Evolutionary conservation across 164 flowering plant genomes (phyloP), one percentile per base, ranked within the genome.

Genomic region (Houttuynia cordata): DNA sequence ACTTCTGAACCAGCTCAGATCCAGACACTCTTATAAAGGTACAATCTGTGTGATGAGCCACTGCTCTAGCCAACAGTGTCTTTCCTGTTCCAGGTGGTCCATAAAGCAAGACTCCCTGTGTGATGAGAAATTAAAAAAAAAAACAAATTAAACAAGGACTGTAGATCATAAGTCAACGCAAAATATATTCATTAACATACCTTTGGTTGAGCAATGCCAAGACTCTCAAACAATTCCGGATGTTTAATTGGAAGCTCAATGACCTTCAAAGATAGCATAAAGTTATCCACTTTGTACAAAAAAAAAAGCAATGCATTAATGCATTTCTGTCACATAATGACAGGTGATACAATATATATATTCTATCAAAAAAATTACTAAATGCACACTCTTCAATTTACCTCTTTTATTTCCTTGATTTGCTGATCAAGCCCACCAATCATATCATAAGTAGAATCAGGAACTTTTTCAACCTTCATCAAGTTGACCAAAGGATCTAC

Each of bases 1-100:
- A 92, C 52, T 92, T 92, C 78, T 92, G 96, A 53, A 92, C 98
- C 25, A 92, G 67, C 67, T 92, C 98, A 60, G 93, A 85, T 39
- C 96, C 98, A 73, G 94, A 87, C 66, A 89, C 98, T 67, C 98
- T 79, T 55, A 92, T 92, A 60, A 92, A 92, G n/a, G 96, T 87
- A 60, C 96, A 88, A 61, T 92, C 98, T 50, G 98, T 92, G 54
- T 88, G 90, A 78, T 92, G 94, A 24, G 98, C 98, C 68, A 92
- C 96, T 23, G 98, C 98, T 68, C 98, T 83, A 24, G 98, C 98
- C 57, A 91, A 71, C 34, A 92, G 71, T n/a, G 98, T 92, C 75
- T 92, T 92, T 37, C 98, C 98, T 0, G 98, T 92, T 20, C 98
- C 98, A 71, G 98, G 98, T 18, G 98, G 98, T 30, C 98, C 98